Conservation (phyloP, 768 basidiomycete genomes). For the Suillus ampliporus region DNA sequence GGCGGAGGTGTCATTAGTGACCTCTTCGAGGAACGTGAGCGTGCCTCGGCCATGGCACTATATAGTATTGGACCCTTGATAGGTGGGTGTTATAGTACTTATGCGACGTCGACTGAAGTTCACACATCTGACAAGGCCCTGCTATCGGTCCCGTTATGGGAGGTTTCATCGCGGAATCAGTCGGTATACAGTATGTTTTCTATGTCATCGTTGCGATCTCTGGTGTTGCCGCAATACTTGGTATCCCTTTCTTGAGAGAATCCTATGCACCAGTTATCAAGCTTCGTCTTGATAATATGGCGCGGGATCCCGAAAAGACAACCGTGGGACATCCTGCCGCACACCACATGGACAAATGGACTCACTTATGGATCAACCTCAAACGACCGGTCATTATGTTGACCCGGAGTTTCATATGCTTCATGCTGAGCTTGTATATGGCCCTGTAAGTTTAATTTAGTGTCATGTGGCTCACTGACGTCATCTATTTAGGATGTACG, state of each 20-base stretch:
- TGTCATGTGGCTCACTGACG: background rate
- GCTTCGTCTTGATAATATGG: slow-evolving; percentile 44
- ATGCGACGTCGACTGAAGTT: background rate
- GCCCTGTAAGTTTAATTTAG: slow-evolving; percentile 59
- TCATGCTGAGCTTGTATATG: slow-evolving; percentile 75
- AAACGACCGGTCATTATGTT: slow-evolving; percentile 65
- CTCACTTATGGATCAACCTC: slow-evolving; percentile 64
- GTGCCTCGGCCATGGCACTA: slow-evolving; percentile 74
- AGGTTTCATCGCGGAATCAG: slow-evolving; percentile 64
- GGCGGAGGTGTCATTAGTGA: slow-evolving; percentile 72
- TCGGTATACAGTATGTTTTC: slow-evolving; percentile 70
- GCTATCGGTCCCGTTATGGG: slow-evolving; percentile 69
- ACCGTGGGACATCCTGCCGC: slow-evolving; percentile 33
- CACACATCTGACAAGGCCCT: slow-evolving; percentile 39
- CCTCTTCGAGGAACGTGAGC: slow-evolving; percentile 64
- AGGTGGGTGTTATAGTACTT: slow-evolving; percentile 41
- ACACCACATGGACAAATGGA: slow-evolving; percentile 36
- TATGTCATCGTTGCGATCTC: slow-evolving; percentile 53
- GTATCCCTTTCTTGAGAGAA: slow-evolving; percentile 68
- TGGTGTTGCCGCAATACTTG: slow-evolving; percentile 49
- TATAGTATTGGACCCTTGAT: slow-evolving; percentile 69
- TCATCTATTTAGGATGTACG: slow-evolving; percentile 53
- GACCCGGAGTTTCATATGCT: slow-evolving; percentile 67
- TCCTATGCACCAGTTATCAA: slow-evolving; percentile 79
- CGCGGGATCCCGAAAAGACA: slow-evolving; percentile 53